These are phyloP conservation scores for Microthlaspi erraticum DNA, from an alignment of 345 rosid genomes.

Conservation along the genomic window DNA sequence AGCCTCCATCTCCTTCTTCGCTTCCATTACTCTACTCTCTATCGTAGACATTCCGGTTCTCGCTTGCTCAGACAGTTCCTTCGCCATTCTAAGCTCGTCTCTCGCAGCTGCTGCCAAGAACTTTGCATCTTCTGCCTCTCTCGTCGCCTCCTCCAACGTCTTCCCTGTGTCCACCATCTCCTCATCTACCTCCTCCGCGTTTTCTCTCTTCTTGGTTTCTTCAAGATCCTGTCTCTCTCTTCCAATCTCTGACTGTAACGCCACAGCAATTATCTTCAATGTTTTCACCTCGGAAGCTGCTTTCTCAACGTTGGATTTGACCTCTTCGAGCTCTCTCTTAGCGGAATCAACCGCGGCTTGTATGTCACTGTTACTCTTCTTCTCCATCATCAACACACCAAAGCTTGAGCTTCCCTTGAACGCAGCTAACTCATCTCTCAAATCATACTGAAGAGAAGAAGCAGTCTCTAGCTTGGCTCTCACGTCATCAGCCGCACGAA, in stretches of 20 bases:
- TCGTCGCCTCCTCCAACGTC: conserved; percentile 72
- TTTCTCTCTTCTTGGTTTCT: conserved; percentile 65
- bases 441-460: conserved; percentile 65
- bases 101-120: conserved; percentile 58
- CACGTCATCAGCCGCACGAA: conserved; percentile 67
- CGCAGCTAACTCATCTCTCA: conserved; percentile 76
- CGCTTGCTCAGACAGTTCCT: conserved; percentile 79
- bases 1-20: conserved; percentile 84
- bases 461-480: conserved; percentile 72
- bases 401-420: conserved; percentile 51
- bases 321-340: conserved; percentile 82
- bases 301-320: conserved; percentile 76
- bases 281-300: conserved; percentile 73
- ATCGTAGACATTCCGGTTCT: conserved; percentile 71
- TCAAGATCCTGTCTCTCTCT: conserved; percentile 61
- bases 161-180: conserved; percentile 63
- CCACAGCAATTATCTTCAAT: conserved; percentile 67
- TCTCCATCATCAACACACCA: conserved; percentile 34
- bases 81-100: conserved; percentile 74
- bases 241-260: conserved; percentile 72
- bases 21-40: conserved; percentile 67
- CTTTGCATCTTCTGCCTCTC: conserved; percentile 82
- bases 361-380: conserved; percentile 45
- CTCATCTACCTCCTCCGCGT: conserved; percentile 55
- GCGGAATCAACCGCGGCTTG: conserved; percentile 70